These are phyloP conservation scores for Cucurbita pepo DNA, from an alignment of 306 rosid species.

Conservation along the genomic window DNA sequence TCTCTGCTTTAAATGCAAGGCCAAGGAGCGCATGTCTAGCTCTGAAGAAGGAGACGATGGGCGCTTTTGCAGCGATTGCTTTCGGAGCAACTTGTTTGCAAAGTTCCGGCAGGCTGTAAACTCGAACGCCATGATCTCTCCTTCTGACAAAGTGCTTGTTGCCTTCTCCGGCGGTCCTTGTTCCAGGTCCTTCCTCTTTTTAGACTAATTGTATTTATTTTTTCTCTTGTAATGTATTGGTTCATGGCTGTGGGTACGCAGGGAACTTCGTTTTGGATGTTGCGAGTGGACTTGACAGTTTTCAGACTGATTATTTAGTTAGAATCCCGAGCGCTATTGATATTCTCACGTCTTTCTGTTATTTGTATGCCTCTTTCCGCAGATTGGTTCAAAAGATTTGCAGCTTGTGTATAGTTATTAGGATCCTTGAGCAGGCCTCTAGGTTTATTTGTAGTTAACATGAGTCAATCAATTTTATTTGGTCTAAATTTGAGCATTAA, in stretches of 20 bases:
- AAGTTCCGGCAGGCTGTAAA: constrained; percentile 75
- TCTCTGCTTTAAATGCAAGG: constrained; percentile 68
- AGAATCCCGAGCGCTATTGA: background rate
- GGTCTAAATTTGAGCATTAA: too few relatives aligned
- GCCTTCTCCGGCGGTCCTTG: constrained; percentile 94
- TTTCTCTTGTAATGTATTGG: background rate
- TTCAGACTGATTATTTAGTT: background rate
- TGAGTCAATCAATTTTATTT: too few relatives aligned
- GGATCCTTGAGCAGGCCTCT: too few relatives aligned
- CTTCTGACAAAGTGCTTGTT: constrained; percentile 70
- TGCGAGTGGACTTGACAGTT: background rate
- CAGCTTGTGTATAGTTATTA: too few relatives aligned
- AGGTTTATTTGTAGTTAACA: too few relatives aligned
- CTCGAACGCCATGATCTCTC: constrained; percentile 76
- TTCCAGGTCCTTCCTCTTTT: constrained; percentile 39
- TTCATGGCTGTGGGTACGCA: background rate
- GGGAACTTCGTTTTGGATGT: background rate
- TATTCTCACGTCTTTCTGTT: background rate
- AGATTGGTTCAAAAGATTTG: too few relatives aligned
- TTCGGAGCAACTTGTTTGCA: constrained; percentile 49
- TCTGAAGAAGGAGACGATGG: constrained; percentile 41
- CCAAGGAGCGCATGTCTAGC: constrained; percentile 41
- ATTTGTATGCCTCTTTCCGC: background rate
- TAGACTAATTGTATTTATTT: background rate
- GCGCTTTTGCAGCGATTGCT: constrained; percentile 64